Evolutionary conservation across 176 grass and related monocot genomes (phyloP), one percentile per base, ranked within the genome.

Genomic region (Oryza rufipogon): DNA sequence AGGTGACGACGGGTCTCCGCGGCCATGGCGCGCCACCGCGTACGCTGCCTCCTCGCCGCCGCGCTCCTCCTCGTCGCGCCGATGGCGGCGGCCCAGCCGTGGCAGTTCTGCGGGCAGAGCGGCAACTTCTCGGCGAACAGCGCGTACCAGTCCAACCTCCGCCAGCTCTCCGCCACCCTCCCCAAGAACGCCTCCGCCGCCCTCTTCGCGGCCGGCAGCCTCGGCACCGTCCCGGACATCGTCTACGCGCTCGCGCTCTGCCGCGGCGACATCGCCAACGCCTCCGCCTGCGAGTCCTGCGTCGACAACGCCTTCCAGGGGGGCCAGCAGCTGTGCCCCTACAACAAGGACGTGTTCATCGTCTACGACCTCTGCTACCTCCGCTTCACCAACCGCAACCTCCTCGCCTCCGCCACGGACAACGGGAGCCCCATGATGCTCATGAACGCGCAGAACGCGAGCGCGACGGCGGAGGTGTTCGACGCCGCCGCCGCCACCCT

Each of bases 241-340:
- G 75, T 33, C 77, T 83, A 58, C 79, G 87, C 76, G n/a, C 81
- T 85, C 11, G 38, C 66, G 19, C 63, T 83, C 47, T 94, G 92
- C 87, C 90, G 81, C 23, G 81, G 81, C 64, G 92, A 91, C 45
- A 30, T 47, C 58, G 3, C 19, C 56, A 80, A 61, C 85, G 5
- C 47, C 4, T 70, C 76, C 36, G 4, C 3, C 17, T 94, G 92
- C 68, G 11, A 17, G 7, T 12, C 26, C 33, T 91, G 90, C 87
- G 41, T 91, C 71, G 3, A 63, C 39, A 30, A 6, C 23, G 80
- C 87, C 26, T 90, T 81, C 45, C 36, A 6, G 45, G 42, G 81
- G 0, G 78, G 56, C 49, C 30, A 38, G 9, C 42, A 34, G 39
- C 6, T 48, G 9, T 91, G 91, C 71, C 39, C 74, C 22, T 68